Evolutionary conservation across 2,329 filamentous ascomycete genomes (phyloP).

Genomic region (Pyrenophora seminiperda): DNA sequence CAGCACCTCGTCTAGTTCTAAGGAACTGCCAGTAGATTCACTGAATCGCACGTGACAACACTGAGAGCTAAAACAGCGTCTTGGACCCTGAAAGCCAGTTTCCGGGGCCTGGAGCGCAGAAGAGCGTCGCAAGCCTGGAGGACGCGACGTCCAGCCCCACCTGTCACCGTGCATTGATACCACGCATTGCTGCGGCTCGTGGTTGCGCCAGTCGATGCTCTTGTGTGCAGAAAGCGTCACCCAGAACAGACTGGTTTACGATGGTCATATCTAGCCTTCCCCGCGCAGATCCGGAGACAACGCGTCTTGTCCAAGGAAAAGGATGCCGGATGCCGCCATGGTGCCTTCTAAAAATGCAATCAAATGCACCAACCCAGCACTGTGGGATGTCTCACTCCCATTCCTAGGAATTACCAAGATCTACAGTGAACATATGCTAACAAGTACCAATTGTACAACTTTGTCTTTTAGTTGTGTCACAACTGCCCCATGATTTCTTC

Average conservation of each 20-base stretch:
- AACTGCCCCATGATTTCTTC: conserved; percentile 22
- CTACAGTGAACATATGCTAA: neutral
- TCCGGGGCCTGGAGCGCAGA: neutral
- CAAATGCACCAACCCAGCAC: neutral
- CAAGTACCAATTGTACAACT: no score
- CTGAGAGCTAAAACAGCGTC: no score
- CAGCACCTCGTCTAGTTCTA: no score
- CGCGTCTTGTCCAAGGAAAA: conserved; percentile 18
- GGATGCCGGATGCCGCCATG: conserved; percentile 28
- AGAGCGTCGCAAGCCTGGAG: neutral
- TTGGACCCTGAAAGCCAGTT: no score
- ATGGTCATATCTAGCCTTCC: conserved; percentile 12
- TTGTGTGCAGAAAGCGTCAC: neutral
- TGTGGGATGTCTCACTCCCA: neutral
- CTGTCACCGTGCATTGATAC: neutral
- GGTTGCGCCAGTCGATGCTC: neutral
- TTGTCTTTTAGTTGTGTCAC: conserved; percentile 16
- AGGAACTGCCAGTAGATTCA: no score
- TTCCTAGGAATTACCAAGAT: neutral
- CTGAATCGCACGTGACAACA: no score
- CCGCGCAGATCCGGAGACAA: conserved; percentile 22
- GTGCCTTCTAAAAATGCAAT: no score
- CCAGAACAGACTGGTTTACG: conserved; percentile 7
- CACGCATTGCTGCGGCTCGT: neutral
- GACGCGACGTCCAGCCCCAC: neutral